Base-by-base conservation (phyloP, 108 stramenopile genomes). In the Pseudonitzschia multiseries region DNA sequence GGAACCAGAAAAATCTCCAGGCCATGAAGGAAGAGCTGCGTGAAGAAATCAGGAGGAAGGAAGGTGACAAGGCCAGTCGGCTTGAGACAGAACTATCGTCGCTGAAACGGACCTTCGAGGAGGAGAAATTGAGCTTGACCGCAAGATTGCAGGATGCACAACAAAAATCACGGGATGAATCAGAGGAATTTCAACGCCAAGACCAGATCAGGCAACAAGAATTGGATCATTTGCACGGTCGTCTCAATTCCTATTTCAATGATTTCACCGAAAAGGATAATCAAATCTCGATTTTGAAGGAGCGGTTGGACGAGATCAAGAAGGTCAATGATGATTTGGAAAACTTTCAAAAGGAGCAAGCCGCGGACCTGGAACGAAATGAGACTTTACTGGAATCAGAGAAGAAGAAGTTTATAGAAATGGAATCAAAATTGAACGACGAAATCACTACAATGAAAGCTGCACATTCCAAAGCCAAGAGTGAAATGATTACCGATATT, bases 1-100 rank as follows among this genome's bases (percentile, higher is more conserved):
- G 83, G 29, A 86, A 86, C 50, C 79, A 86, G 18, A 57, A 74
- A 27, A 79, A 71, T 46, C n/a, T 86, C 41, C 69, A 81, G 66
- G 43, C 68, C 46, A 73, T 83, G 67, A 59, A 75, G 10, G 75
- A 78, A n/a, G 74, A 71, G n/a, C 46, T 79, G 24, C 56, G 57
- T 1, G 71, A 78, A 48, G 75, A 74, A 44, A 52, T 80, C 31
- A 68, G 61, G 57, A 28, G 29, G 24, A 48, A 33, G 43, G 78
- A 74, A 48, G 71, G 76, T 42, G 72, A 77, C 24, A 74, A 70
- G 53, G 59, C 66, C 1, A 46, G 2, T 17, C 71, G 69, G 32
- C 51, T 76, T 36, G 69, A 70, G 42, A 33, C 63, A 20, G 68
- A 77, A 22, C 41, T 76, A 12, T 40, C 64, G n/a, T 63, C 57